Base-by-base conservation (phyloP, 176 grass and related monocot genomes). In the Bonia amplexicaulis region DNA sequence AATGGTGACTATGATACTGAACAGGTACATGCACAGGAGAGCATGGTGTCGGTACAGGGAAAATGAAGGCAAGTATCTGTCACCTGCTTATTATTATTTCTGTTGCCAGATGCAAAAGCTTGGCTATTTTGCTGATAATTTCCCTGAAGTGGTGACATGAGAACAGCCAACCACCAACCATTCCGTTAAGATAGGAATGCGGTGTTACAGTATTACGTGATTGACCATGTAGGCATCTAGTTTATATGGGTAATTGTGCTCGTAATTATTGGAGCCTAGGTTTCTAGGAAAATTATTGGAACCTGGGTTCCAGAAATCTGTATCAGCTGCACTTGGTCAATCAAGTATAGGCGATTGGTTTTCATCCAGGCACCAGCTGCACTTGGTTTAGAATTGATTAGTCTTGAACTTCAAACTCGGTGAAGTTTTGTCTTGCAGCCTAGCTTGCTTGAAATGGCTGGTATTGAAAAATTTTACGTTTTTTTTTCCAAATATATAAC, bases 21-120 rank as follows among this genome's bases (percentile, higher is more conserved):
- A 80, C 85, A 98, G 96, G 96, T 82, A 96, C 96, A 66, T 99
- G 93, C 82, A 96, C 96, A 40, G 96, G 96, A 87, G 96, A 99
- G 88, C 96, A 99, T 76, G 93, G 96, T 75, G 96, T 99, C 76
- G 91, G 96, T 67, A 96, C 96, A 2, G 96, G 96, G 60, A 99
- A 99, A 94, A 96, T 96, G 96, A 99, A 99, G 96, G 96, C 90
- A 94, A 74, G 85, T 82, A 7, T 80, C 82, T 66, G 12, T 44
- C 19, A 64, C 42, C 55, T 62, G 53, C 70, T 58, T 61, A 2
- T 35, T 51, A 17, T 41, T 40, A 57, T 60, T 42, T 11, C 23
- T 77, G 20, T 52, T 54, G 13, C 10, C 13, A 74, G 47, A 49
- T 84, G 15, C 37, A 67, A 27, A 47, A 79, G 8, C 45, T 35